Base-by-base conservation (phyloP, 2,329 filamentous ascomycete genomes). In the Tolypocladium paradoxum region DNA sequence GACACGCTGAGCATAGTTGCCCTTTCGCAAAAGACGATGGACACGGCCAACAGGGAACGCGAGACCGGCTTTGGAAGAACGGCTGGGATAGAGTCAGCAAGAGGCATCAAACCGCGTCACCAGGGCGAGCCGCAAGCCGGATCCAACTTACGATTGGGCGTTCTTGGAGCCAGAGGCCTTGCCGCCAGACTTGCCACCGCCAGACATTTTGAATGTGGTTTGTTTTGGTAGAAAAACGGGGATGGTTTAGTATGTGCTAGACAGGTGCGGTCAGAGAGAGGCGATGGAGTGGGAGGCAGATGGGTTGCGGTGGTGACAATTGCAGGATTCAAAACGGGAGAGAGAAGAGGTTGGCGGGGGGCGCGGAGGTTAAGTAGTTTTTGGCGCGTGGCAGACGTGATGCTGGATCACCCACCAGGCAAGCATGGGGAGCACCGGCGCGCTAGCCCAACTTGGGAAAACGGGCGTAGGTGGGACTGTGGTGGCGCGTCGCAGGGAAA, bases 121-220 rank as follows among this genome's bases (percentile, higher is more conserved):
- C 38, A 16, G 11, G 45, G 27, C 29, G 20, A 9, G 27, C 35
- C 7, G n/a, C 35, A 37, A 38, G 31, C 24, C 27, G 33, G 16
- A 16, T 36, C 24, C 4, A 4, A 87, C 91, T 85, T 79, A 97
- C 93, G 91, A 96, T 83, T 97, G 93, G 70, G 93, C 88, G 82
- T 88, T 95, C 90, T 99, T 99, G 81, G 88, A 87, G 80, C 91
- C 90, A 79, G 88, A 92, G 81, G 92, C 91, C 87, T 97, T 97
- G 85, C 93, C 93, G 77, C 93, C 93, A 79, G 92, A 96, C 81
- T 99, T 99, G 77, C 93, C 93, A 77, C 92, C 92, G 84, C 92
- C 92, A 90, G 93, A 95, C 93, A 99, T 99, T 88, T 89, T 96
- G 86, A 82, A 68, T 63, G 62, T 68, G 65, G 37, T 36, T 68